A percentile compares a stretch with the other conserved stretches of the same genome.
phyloP scores from a whole-genome alignment of 179 eudicot species.

The Beta macrorhiza region DNA sequence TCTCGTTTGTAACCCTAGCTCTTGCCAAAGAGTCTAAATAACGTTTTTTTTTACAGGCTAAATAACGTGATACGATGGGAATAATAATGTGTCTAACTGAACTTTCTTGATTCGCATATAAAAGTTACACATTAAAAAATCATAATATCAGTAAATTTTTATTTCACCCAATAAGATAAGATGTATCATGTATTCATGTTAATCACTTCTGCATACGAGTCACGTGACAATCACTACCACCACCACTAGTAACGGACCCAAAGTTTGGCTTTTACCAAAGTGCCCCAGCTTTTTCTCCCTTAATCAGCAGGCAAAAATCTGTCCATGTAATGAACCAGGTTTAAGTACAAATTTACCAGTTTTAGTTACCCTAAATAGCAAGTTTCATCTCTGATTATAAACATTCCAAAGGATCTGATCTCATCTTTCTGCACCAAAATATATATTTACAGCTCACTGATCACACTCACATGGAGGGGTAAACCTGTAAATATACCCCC shows the following conservation, averaged over 20 bases:
- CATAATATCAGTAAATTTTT: neutral
- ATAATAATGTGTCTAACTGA: neutral
- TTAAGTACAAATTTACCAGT: constrained; percentile 18
- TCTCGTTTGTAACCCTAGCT: neutral
- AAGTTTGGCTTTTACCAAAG: constrained; percentile 6
- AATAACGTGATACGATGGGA: neutral
- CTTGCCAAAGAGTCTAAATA: neutral
- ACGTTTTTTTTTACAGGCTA: neutral
- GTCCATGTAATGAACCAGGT: constrained; percentile 3
- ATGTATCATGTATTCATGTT: constrained; percentile 8
- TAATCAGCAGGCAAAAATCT: neutral
- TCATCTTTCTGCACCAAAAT: constrained; percentile 5
- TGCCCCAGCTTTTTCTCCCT: neutral
- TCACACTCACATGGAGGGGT: constrained; percentile 28
- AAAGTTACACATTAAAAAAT: constrained; percentile 1
- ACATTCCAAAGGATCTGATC: constrained; percentile 21
- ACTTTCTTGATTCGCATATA: constrained; percentile 22
- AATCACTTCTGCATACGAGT: constrained; percentile 20
- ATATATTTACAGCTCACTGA: constrained; percentile 22
- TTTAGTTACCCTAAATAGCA: constrained; percentile 27
- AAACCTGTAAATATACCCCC: constrained; percentile 21
- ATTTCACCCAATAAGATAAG: constrained; percentile 6
- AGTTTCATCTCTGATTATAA: constrained; percentile 13
- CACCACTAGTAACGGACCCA: constrained; percentile 18
- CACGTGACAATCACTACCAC: constrained; percentile 33